Evolutionary conservation across 306 rosid species (phyloP), one percentile per base, ranked within the genome.

Genomic region (Prunus armeniaca): DNA sequence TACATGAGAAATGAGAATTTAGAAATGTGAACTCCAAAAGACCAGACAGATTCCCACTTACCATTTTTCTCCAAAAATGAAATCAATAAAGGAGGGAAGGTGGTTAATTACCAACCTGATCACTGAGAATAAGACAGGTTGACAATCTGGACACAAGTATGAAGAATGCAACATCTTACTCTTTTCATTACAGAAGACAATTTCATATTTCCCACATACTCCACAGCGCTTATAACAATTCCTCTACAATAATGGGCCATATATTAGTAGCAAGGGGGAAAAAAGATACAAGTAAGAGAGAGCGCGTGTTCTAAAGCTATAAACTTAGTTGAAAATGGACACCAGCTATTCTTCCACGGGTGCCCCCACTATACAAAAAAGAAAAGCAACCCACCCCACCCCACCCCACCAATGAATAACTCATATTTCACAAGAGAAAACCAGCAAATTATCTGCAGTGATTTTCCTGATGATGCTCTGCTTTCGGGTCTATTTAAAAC

Each of bases 231-330:
- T 66, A 77, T 68, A 49, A 49, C 79, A 84, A 79, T 38, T 38
- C 85, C 91, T 85, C 89, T 80, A 83, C 89, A 85, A 69, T 78
- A 92, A 89, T 86, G 84, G 85, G 88, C 69, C 87, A 85, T 76
- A 81, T 76, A 69, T 63, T 76, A 72, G 72, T 43, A 65, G 79
- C 80, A 66, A 11, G 74, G 82, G 78, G 89, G 86, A 56, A 85
- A 70, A 72, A 74, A 66, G 69, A 86, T 69, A 61, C 82, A 79
- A 68, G 69, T 56, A 65, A 38, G 63, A 69, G 73, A 67, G 77
- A 69, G 76, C 63, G 55, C 74, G 58, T n/a, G 86, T 71, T 77
- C 84, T 84, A 77, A 77, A 82, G 83, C 88, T 73, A 78, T 77
- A 52, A 86, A 81, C 84, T 78, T 82, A 82, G 88, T 85, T 92